Percentiles rank a stretch among this genome's conserved stretches.
Conservation (phyloP, 495 filamentous ascomycete species). For the Penicillium coprophilum region DNA sequence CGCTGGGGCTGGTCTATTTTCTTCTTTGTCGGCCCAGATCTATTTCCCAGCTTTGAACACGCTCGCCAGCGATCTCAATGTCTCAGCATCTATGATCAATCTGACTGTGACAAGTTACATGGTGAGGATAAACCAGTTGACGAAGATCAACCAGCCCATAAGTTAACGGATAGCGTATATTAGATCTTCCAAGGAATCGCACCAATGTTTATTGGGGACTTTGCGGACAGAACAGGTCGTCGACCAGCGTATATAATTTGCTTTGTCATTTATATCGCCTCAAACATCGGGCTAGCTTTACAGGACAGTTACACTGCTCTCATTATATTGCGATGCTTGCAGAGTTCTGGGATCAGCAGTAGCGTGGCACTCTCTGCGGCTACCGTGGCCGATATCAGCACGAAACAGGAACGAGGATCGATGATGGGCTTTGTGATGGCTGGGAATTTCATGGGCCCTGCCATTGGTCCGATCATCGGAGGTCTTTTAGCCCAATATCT, state of each 20-base stretch:
- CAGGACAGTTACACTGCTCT: conserved; percentile 49
- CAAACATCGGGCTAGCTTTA: conserved; percentile 51
- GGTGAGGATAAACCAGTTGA: conserved; percentile 16
- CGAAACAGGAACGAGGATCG: conserved; percentile 43
- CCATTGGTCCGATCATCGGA: conserved; percentile 62
- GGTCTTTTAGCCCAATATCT: conserved; percentile 64
- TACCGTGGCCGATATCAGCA: conserved; percentile 43
- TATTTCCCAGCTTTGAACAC: conserved; percentile 41
- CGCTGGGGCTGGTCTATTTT: conserved; percentile 28
- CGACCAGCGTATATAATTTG: conserved; percentile 49
- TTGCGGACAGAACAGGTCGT: conserved; percentile 49
- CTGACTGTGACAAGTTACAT: conserved; percentile 43
- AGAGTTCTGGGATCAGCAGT: conserved; percentile 50
- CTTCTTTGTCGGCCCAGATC: conserved; percentile 39
- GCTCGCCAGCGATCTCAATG: conserved; percentile 30
- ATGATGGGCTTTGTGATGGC: conserved; percentile 42
- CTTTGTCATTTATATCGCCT: conserved; percentile 47
- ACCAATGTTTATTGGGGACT: conserved; percentile 48
- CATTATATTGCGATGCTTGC: conserved; percentile 48
- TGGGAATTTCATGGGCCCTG: conserved; percentile 44
- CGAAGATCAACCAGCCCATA: not conserved
- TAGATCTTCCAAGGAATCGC: conserved; percentile 52
- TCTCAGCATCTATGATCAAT: conserved; percentile 36
- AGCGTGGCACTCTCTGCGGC: conserved; percentile 44
- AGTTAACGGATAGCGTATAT: not conserved